These are phyloP conservation scores for Xylaria sp. DNA, from an alignment of 2,329 filamentous ascomycete genomes.

Conservation along the genomic window DNA sequence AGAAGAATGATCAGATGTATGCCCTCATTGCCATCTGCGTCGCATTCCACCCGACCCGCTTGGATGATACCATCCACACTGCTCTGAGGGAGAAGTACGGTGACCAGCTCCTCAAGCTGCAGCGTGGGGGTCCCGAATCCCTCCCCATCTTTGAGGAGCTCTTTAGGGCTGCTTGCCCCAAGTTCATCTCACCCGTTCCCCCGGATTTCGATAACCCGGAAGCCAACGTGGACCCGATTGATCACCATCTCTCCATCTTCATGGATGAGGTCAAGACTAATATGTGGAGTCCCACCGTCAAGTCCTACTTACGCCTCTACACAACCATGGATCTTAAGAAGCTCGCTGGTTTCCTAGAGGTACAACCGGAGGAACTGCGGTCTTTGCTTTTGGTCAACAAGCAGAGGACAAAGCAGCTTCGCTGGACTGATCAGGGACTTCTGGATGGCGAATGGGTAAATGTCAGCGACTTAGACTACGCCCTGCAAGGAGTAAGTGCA, in stretches of 20 bases:
- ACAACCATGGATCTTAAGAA: slow-evolving; percentile 99
- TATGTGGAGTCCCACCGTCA: slow-evolving; percentile 96
- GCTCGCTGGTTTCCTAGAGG: slow-evolving; percentile 95
- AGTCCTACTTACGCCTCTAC: slow-evolving; percentile 98
- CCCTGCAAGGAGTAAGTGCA: slow-evolving; percentile 84
- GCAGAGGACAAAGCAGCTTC: slow-evolving; percentile 95
- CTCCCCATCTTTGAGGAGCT: slow-evolving; percentile 98
- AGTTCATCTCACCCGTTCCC: slow-evolving; percentile 97
- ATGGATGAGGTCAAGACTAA: slow-evolving; percentile 99
- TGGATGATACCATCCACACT: slow-evolving; percentile 99
- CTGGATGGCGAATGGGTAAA: slow-evolving; percentile 93
- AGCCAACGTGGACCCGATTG: slow-evolving; percentile 94
- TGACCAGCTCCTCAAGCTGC: slow-evolving; percentile 95
- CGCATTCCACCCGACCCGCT: slow-evolving; percentile 93
- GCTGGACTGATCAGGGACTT: slow-evolving; percentile 90
- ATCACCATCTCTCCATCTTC: slow-evolving; percentile 97
- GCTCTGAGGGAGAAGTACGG: slow-evolving; percentile 98
- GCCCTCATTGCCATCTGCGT: slow-evolving; percentile 98
- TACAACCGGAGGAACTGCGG: slow-evolving; percentile 94
- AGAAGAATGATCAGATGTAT: slow-evolving; percentile 99
- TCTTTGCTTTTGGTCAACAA: slow-evolving; percentile 97
- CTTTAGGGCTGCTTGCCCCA: slow-evolving; percentile 97
- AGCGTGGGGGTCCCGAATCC: slow-evolving; percentile 93
- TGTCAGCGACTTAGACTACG: slow-evolving; percentile 96
- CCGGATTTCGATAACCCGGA: slow-evolving; percentile 98